phyloP scores from a whole-genome alignment of 2,329 filamentous ascomycete genomes.

The Lachnellula cervina region DNA sequence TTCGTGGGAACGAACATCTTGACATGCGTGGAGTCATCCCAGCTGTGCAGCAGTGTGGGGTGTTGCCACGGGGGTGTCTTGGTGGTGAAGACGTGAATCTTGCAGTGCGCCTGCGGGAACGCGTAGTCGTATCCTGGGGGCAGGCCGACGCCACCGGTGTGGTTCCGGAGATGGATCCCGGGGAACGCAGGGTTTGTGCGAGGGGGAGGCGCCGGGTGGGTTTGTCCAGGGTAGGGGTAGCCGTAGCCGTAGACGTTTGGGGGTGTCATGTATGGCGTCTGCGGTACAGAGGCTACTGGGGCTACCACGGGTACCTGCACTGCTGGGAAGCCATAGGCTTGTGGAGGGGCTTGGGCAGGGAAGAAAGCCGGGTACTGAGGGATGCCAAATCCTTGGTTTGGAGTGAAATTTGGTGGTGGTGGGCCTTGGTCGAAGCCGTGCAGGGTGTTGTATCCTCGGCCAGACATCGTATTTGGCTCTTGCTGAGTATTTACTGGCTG shows the following conservation, averaged over 20 bases:
- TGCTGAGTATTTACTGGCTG: neutral
- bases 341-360: neutral
- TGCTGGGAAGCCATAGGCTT: neutral
- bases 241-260: neutral
- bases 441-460: constrained; percentile 22
- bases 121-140: constrained; percentile 62
- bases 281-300: neutral
- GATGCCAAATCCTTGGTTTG: neutral
- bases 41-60: constrained; percentile 35
- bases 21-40: constrained; percentile 43
- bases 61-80: constrained; percentile 45
- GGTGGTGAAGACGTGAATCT: constrained; percentile 53
- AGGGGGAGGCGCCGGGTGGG: constrained; percentile 3
- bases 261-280: neutral
- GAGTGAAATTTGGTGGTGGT: constrained; percentile 16
- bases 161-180: constrained; percentile 51
- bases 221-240: neutral
- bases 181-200: constrained; percentile 35
- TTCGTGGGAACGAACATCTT: constrained; percentile 46
- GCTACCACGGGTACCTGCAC: neutral
- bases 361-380: neutral
- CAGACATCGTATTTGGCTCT: constrained; percentile 7
- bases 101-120: constrained; percentile 53
- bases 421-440: constrained; percentile 26
- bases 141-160: constrained; percentile 51